Conservation (phyloP, 73 alveolate species). For the Paramecium primaurelia region DNA sequence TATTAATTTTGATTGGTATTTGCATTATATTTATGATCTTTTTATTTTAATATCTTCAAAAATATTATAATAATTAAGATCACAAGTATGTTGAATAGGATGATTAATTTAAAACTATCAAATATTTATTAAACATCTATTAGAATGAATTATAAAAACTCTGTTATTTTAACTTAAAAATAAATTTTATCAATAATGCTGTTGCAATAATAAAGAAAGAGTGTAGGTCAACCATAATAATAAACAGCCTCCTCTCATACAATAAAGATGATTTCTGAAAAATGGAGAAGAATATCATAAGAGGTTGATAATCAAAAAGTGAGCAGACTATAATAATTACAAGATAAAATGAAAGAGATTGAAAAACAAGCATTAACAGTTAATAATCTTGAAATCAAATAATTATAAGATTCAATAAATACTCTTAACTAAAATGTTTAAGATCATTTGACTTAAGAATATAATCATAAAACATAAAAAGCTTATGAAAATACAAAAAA, state of each 20-base stretch:
- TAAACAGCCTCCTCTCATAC: neutral
- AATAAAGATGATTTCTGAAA: neutral
- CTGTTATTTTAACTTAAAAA: neutral
- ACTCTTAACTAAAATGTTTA: neutral
- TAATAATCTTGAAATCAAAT: neutral
- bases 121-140: neutral
- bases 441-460: neutral
- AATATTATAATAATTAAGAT: neutral
- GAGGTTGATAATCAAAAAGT: neutral
- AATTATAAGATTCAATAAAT: neutral
- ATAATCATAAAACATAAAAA: neutral
- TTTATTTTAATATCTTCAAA: no score
- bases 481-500: neutral
- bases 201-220: neutral
- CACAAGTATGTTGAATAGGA: neutral
- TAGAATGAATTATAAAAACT: neutral
- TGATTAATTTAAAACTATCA: neutral
- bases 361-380: neutral
- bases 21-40: no score
- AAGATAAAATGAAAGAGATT: neutral
- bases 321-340: neutral
- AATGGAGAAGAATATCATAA: neutral
- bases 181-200: slow-evolving; percentile 6
- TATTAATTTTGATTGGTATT: no score
- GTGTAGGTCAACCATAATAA: neutral